These are phyloP conservation scores for Trichoderma gracile DNA, from an alignment of 2,329 filamentous ascomycete genomes.

Conservation along the genomic window DNA sequence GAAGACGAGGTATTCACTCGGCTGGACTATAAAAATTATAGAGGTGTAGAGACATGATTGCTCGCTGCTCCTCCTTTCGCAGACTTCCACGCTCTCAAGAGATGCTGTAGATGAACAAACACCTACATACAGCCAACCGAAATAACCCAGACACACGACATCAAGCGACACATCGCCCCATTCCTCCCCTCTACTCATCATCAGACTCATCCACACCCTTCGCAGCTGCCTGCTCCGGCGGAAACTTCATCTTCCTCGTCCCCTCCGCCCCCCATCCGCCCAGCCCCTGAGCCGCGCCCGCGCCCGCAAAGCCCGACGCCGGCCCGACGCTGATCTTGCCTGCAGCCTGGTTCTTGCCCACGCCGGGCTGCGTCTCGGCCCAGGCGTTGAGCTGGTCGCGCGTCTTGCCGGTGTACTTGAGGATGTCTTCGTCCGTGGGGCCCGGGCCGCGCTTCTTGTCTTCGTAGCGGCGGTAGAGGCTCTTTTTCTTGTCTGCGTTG, in stretches of 20 bases:
- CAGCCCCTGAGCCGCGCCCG: constrained; percentile 34
- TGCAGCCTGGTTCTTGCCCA: constrained; percentile 44
- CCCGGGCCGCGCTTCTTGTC: constrained; percentile 36
- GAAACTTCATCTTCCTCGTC: constrained; percentile 42
- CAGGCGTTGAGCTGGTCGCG: constrained; percentile 40
- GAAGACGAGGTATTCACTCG: too few relatives aligned
- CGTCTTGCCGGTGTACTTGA: constrained; percentile 45
- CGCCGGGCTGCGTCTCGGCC: constrained; percentile 43
- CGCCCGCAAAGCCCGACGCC: constrained; percentile 36
- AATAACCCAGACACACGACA: neutral
- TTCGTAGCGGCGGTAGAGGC: constrained; percentile 38
- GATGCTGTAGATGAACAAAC: neutral
- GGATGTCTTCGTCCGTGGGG: constrained; percentile 43
- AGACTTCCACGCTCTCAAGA: neutral
- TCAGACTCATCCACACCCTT: constrained; percentile 19
- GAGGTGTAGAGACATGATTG: too few relatives aligned
- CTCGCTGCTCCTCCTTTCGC: too few relatives aligned
- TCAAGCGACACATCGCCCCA: neutral
- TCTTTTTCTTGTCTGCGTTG: constrained; percentile 29
- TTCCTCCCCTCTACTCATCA: constrained; percentile 8
- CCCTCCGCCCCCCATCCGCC: constrained; percentile 41
- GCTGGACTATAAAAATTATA: too few relatives aligned
- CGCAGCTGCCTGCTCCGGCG: constrained; percentile 30
- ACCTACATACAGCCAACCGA: neutral
- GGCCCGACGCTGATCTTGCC: constrained; percentile 38